Evolutionary conservation across 306 rosid species (phyloP), one percentile per base, ranked within the genome.

Genomic region (Purshia tridentata): DNA sequence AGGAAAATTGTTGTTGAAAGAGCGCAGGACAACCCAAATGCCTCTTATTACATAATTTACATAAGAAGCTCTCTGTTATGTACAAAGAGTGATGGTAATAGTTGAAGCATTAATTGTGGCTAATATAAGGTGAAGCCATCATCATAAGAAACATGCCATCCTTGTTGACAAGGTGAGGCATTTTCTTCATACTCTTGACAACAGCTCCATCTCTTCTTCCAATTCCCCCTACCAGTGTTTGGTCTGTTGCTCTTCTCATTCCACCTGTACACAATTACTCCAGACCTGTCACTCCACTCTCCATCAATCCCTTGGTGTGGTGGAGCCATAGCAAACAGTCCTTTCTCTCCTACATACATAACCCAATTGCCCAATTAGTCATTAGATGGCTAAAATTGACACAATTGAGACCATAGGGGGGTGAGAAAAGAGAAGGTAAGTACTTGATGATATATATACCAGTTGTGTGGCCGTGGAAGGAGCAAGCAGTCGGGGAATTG

Each of bases 231-330:
- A 5, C 96, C 96, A 18, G 94, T 88, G 74, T 85, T 85, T 16
- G 98, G 93, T 67, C 96, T 79, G 61, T 89, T 75, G 29, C 53
- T 70, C 70, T 82, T 88, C 39, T 83, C 89, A 64, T 88, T 92
- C 96, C 98, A 92, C 80, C 72, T 90, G 82, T 90, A 92, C 0
- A 85, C 91, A 41, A 85, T 90, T 8, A 88, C 94, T 35, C 98
- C 92, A 12, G 98, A 88, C 53, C 76, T 61, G 8, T 90, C 96
- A 54, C 80, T 88, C 96, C 92, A 92, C 47, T 92, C 92, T 44
- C 94, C 96, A 76, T 86, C 98, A 59, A 92, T 88, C 72, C 98
- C 98, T 77, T 92, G 92, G 91, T 90, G 98, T 5, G 90, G 92
- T 20, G 92, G 92, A 49, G 91, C 84, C 69, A 86, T 9, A 50